phyloP scores from a whole-genome alignment of 495 filamentous ascomycete genomes.

The Xylaria acuta region DNA sequence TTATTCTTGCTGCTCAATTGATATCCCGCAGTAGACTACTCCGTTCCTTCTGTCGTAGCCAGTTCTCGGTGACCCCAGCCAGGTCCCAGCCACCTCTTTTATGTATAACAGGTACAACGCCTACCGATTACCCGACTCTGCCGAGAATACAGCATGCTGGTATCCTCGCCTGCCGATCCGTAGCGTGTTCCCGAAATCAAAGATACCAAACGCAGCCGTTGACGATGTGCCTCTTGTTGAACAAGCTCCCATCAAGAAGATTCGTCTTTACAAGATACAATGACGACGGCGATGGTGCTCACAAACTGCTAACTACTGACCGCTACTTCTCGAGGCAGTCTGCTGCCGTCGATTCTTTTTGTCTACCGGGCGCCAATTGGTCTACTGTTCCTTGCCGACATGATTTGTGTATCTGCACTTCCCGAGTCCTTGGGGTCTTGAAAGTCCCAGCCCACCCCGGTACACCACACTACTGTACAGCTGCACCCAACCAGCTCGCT shows the following conservation, averaged over 20 bases:
- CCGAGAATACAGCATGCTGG: background rate
- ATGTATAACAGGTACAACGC: background rate
- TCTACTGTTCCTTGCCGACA: slow-evolving; percentile 9
- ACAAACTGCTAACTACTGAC: slow-evolving; percentile 4
- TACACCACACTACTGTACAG: background rate
- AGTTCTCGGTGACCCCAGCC: background rate
- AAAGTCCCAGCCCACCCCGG: slow-evolving; percentile 4
- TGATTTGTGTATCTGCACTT: slow-evolving; percentile 6
- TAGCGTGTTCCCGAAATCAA: background rate
- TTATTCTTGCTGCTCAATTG: background rate
- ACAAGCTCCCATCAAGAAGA: background rate
- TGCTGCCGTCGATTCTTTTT: background rate
- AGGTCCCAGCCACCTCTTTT: slow-evolving; percentile 12
- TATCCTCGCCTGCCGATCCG: background rate
- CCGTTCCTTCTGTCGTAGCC: background rate
- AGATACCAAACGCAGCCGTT: background rate
- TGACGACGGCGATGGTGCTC: background rate
- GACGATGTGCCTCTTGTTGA: background rate
- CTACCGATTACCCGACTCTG: background rate
- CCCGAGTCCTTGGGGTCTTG: slow-evolving; percentile 12
- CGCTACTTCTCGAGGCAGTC: slow-evolving; percentile 20
- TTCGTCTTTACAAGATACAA: background rate
- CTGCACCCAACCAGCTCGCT: background rate
- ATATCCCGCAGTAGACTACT: background rate
- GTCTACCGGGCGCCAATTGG: background rate